Evolutionary conservation across 371 early-diverging fungal genomes (phyloP).

Genomic region (Lichtheimia corymbifera): DNA sequence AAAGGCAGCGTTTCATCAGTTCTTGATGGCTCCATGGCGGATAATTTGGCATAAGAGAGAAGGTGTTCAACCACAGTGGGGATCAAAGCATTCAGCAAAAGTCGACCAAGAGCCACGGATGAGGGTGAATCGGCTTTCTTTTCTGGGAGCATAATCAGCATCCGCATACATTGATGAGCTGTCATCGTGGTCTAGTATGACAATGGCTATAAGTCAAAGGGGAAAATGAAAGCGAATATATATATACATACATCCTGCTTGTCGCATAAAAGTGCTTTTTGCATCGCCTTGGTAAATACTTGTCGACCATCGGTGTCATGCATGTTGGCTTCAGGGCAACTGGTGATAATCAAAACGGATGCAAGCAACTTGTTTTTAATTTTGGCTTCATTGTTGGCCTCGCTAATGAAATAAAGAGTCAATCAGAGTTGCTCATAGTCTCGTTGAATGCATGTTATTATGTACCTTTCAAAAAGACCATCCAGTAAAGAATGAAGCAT

Average conservation of each 20-base stretch:
- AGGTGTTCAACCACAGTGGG: slow-evolving; percentile 35
- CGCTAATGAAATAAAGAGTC: too few species aligned
- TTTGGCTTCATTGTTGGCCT: slow-evolving; percentile 9
- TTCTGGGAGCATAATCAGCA: slow-evolving; percentile 42
- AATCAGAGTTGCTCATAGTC: neutral
- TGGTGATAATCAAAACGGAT: slow-evolving; percentile 40
- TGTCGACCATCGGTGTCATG: slow-evolving; percentile 21
- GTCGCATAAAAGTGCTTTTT: slow-evolving; percentile 24
- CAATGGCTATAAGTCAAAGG: neutral
- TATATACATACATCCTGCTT: slow-evolving; percentile 28
- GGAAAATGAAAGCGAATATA: too few species aligned
- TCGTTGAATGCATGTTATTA: neutral
- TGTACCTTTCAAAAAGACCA: slow-evolving; percentile 24
- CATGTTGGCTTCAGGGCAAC: slow-evolving; percentile 42
- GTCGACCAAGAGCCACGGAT: slow-evolving; percentile 30
- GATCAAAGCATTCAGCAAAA: slow-evolving; percentile 27
- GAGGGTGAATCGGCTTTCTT: slow-evolving; percentile 27
- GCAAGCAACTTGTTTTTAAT: slow-evolving; percentile 46
- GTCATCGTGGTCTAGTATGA: slow-evolving; percentile 34
- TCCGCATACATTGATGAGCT: slow-evolving; percentile 54
- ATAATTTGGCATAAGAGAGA: slow-evolving; percentile 20
- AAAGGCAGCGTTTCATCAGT: slow-evolving; percentile 11
- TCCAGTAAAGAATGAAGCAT: slow-evolving; percentile 36
- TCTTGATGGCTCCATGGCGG: slow-evolving; percentile 5
- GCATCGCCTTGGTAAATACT: slow-evolving; percentile 28